phyloP scores from a whole-genome alignment of 768 basidiomycete genomes.

The Tricholoma sp. region DNA sequence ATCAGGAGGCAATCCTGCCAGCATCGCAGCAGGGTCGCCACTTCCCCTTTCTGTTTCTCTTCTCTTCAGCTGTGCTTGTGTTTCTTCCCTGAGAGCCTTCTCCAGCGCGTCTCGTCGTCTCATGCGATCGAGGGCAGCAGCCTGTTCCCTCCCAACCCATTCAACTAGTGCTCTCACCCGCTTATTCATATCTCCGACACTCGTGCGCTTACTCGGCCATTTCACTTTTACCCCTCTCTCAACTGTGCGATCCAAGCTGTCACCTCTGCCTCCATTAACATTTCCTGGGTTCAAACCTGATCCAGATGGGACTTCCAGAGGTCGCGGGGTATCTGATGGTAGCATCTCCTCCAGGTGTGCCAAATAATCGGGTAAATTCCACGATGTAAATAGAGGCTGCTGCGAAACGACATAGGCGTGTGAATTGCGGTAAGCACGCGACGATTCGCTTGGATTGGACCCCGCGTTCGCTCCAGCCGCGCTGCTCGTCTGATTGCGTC shows the following conservation, averaged over 20 bases:
- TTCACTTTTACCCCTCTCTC: slow-evolving; percentile 84
- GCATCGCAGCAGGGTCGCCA: slow-evolving; percentile 11
- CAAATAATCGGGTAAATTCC: slow-evolving; percentile 92
- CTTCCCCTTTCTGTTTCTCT: neutral
- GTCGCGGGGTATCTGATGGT: slow-evolving; percentile 69
- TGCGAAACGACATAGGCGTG: slow-evolving; percentile 78
- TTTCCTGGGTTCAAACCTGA: slow-evolving; percentile 10
- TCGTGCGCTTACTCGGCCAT: slow-evolving; percentile 93
- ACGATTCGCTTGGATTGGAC: slow-evolving; percentile 39
- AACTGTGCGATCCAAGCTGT: slow-evolving; percentile 54
- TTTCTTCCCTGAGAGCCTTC: slow-evolving; percentile 39
- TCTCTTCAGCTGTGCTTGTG: slow-evolving; percentile 4
- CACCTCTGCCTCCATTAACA: slow-evolving; percentile 35
- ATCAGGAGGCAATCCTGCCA: slow-evolving; percentile 7
- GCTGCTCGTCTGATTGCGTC: slow-evolving; percentile 44
- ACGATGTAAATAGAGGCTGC: slow-evolving; percentile 76
- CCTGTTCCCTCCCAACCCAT: slow-evolving; percentile 90
- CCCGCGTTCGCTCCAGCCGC: slow-evolving; percentile 30
- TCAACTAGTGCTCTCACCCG: slow-evolving; percentile 86
- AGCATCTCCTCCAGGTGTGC: slow-evolving; percentile 82
- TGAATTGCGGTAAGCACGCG: slow-evolving; percentile 71
- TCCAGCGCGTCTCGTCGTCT: slow-evolving; percentile 66
- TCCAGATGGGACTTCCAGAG: slow-evolving; percentile 65
- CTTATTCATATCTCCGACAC: slow-evolving; percentile 97
- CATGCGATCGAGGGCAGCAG: slow-evolving; percentile 64